These are phyloP conservation scores for Spathaspora gorwiae DNA, from an alignment of 805 yeast genomes.

Conservation along the genomic window DNA sequence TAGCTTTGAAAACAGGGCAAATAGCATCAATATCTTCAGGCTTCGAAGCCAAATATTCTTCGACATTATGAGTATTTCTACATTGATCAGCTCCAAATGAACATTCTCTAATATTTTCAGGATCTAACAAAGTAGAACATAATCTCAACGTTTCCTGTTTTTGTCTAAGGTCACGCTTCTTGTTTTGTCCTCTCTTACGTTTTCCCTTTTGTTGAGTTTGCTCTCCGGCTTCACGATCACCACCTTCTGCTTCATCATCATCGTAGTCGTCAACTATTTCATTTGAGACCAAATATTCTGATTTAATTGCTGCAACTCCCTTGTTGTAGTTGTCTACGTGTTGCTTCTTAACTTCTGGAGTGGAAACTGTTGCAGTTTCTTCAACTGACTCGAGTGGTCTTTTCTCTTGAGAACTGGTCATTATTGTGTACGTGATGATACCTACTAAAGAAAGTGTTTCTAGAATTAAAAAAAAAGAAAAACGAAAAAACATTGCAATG, in stretches of 20 bases:
- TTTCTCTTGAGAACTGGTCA: constrained; percentile 12
- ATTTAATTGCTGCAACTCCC: constrained; percentile 75
- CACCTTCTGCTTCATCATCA: constrained; percentile 44
- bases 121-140: constrained; percentile 62
- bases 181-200: constrained; percentile 72
- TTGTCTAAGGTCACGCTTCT: constrained; percentile 72
- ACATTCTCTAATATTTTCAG: constrained; percentile 45
- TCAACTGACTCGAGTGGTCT: constrained; percentile 9
- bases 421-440: background rate
- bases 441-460: no score
- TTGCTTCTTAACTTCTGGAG: constrained; percentile 17
- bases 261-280: constrained; percentile 38
- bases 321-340: constrained; percentile 26
- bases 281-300: constrained; percentile 59
- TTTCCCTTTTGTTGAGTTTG: constrained; percentile 30
- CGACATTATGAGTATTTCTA: constrained; percentile 71
- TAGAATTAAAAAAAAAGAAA: no score
- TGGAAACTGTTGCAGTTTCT: constrained; percentile 1
- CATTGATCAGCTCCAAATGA: constrained; percentile 68
- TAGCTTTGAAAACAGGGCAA: constrained; percentile 79
- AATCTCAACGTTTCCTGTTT: constrained; percentile 57
- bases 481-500: no score
- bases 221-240: constrained; percentile 33
- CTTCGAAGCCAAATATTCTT: constrained; percentile 58
- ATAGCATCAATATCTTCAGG: constrained; percentile 66